A percentile compares a stretch with the other conserved stretches of the same genome.
phyloP scores from a whole-genome alignment of 208 protist species.

The Acanthamoeba castellanii region DNA sequence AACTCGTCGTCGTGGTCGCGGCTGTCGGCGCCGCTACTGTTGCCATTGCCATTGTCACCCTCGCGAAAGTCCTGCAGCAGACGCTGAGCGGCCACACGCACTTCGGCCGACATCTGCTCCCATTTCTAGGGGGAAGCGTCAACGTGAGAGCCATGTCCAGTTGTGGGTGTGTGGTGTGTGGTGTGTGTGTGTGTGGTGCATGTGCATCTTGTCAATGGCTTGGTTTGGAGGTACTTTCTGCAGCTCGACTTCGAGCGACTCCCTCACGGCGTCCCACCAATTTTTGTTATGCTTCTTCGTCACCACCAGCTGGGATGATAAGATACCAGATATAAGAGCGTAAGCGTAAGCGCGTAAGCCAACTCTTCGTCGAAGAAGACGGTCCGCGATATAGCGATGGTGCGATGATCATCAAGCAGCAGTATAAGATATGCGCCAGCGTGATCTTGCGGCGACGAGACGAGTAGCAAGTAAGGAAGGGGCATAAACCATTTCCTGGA shows the following conservation, averaged over 20 bases:
- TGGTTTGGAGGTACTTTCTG: neutral
- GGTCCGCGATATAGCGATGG: no score
- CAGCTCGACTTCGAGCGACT: neutral
- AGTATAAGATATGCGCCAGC: neutral
- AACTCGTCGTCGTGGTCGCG: neutral
- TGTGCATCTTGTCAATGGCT: neutral
- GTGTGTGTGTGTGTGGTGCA: no score
- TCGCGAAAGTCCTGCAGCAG: neutral
- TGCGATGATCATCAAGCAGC: no score
- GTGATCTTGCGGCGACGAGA: neutral
- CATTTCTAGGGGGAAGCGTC: neutral
- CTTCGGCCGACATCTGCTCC: neutral
- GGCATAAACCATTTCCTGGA: neutral
- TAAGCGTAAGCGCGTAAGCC: no score
- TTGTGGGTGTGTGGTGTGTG: no score
- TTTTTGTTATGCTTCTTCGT: conserved; percentile 1
- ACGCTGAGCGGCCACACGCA: neutral
- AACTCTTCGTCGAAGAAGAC: no score
- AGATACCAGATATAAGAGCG: no score
- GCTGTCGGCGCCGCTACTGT: neutral
- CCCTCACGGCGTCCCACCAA: neutral
- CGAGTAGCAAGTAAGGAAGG: neutral
- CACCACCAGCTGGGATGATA: neutral
- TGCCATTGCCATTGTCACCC: neutral
- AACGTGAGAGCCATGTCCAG: no score